phyloP scores from a whole-genome alignment of 1,139 yeast species.

The Kodamaea plutei region DNA sequence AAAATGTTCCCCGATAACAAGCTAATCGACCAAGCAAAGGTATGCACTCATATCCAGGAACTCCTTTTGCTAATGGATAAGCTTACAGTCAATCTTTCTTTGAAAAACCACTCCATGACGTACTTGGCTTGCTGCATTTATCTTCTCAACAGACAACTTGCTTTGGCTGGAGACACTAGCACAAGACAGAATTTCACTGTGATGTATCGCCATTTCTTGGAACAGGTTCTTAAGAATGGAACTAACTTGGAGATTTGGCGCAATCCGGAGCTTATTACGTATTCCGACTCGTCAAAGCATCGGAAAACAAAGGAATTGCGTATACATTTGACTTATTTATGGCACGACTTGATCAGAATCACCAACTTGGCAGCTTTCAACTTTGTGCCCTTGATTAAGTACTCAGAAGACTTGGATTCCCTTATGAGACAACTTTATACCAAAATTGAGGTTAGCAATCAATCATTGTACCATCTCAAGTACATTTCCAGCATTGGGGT shows the following conservation, averaged over 20 bases:
- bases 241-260: slow-evolving; percentile 22
- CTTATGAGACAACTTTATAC: slow-evolving; percentile 18
- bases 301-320: slow-evolving; percentile 21
- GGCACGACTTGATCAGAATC: slow-evolving; percentile 35
- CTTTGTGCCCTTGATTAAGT: slow-evolving; percentile 22
- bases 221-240: slow-evolving; percentile 14
- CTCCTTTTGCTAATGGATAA: slow-evolving; percentile 1
- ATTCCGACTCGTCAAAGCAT: slow-evolving; percentile 12
- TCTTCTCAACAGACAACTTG: slow-evolving; percentile 19
- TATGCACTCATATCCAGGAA: slow-evolving; percentile 2
- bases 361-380: slow-evolving; percentile 30
- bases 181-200: slow-evolving; percentile 17
- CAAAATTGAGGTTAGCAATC: slow-evolving; percentile 26
- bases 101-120: slow-evolving; percentile 22
- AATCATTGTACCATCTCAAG: slow-evolving; percentile 23
- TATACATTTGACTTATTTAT: slow-evolving; percentile 30
- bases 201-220: slow-evolving; percentile 17
- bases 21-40: not conserved
- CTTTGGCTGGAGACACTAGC: slow-evolving; percentile 11
- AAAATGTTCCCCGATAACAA: not conserved
- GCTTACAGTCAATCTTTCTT: slow-evolving; percentile 12
- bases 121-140: slow-evolving; percentile 22
- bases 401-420: slow-evolving; percentile 20
- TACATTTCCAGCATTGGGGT: slow-evolving; percentile 19
- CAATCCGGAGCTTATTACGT: slow-evolving; percentile 29